A percentile compares a stretch with the other conserved stretches of the same genome.
phyloP scores from a whole-genome alignment of 2,329 filamentous ascomycete genomes.

The Sclerotiophoma versabilis region DNA sequence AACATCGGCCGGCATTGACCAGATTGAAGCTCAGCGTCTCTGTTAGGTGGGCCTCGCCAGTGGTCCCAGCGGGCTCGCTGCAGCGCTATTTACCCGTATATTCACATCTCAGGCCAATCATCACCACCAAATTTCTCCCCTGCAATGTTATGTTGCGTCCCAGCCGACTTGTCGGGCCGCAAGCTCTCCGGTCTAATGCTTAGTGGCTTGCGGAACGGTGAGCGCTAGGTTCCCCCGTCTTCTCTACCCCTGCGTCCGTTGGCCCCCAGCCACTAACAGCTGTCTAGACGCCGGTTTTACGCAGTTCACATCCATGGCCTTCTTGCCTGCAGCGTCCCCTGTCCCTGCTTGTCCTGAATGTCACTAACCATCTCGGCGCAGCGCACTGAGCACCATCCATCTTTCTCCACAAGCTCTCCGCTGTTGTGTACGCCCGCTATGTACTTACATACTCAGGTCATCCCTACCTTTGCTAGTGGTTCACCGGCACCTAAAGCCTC shows the following conservation, averaged over 20 bases:
- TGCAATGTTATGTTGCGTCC: conserved; percentile 43
- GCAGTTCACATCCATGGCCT: conserved; percentile 31
- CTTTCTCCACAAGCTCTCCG: conserved; percentile 48
- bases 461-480: conserved; percentile 42
- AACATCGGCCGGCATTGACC: conserved; percentile 29
- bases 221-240: conserved; percentile 32
- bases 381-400: conserved; percentile 44
- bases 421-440: conserved; percentile 38
- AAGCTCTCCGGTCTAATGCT: conserved; percentile 28
- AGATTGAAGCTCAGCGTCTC: conserved; percentile 31
- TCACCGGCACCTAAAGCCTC: conserved; percentile 36
- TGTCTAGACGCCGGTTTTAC: conserved; percentile 23
- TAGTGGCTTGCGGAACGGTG: conserved; percentile 33
- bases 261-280: conserved; percentile 35
- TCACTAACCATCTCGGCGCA: conserved; percentile 34
- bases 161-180: conserved; percentile 41
- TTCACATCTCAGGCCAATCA: conserved; percentile 39
- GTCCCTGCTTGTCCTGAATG: conserved; percentile 37
- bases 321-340: conserved; percentile 34
- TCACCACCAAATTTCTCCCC: conserved; percentile 22
- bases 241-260: conserved; percentile 26
- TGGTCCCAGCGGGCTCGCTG: conserved; percentile 26
- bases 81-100: conserved; percentile 47
- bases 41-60: conserved; percentile 12
- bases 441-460: conserved; percentile 43